Evolutionary conservation across 768 basidiomycete species (phyloP), one percentile per base, ranked within the genome.

Genomic region (Lactarius tabidus): DNA sequence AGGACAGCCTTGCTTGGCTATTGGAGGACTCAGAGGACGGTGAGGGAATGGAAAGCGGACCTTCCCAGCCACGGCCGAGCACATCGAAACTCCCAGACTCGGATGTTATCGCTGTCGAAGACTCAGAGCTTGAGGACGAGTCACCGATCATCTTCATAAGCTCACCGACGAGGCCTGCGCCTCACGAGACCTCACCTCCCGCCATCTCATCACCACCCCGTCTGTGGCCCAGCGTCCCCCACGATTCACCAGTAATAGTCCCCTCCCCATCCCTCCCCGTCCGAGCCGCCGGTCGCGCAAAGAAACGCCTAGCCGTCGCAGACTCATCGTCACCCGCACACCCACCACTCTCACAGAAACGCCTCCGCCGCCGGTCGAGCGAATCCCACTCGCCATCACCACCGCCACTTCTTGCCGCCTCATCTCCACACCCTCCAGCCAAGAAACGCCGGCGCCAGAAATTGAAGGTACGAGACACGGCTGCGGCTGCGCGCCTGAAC

Each of bases 241-340:
- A 26, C 48, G 12, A 51, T 51, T 20, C 67, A 60, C 57, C 57
- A 48, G 41, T 64, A 18, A 41, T 64, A 12, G 62, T 73, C 2
- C 81, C 82, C 1, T 71, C 76, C 39, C 72, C 78, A 0, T 78
- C 84, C 2, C 83, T 84, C 64, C 78, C 78, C 43, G 74, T 85
- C 29, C 79, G 82, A 10, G 76, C 76, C 1, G 77, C 73, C 1
- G 76, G 79, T 33, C 64, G 60, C 10, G 58, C 58, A 2, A 76
- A 74, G 69, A 76, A 73, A 60, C 72, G 74, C 33, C 6, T 60
- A 1, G 41, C 61, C 9, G 43, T 45, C 20, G 63, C 67, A 33
- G 72, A 74, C 31, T 78, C 76, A 0, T 75, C 78, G 1, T 74
- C 73, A 14, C 65, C 72, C 14, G 75, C 72, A 28, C 72, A 67